Conservation (phyloP, 2,329 filamentous ascomycete species). For the Aspergillus sp. region DNA sequence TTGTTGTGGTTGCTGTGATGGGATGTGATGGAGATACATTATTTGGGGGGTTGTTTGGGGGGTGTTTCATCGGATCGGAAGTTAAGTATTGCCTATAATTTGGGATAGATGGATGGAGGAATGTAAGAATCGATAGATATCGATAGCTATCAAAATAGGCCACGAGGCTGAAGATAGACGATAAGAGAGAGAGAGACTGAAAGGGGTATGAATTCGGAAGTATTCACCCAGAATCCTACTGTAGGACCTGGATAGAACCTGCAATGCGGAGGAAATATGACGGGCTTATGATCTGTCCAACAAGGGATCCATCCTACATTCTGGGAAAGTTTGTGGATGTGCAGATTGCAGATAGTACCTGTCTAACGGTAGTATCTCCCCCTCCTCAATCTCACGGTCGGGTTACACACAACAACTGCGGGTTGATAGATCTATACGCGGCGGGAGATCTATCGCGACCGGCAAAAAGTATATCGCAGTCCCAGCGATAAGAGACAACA, state of each 20-base stretch:
- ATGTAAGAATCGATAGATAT: neutral
- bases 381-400: neutral
- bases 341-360: conserved; percentile 1
- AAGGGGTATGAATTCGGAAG: neutral
- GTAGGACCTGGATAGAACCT: no score
- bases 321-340: neutral
- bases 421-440: neutral
- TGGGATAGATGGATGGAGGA: neutral
- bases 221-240: neutral
- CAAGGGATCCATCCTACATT: neutral
- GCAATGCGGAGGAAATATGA: conserved; percentile 1
- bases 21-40: neutral
- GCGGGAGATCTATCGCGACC: neutral
- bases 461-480: neutral
- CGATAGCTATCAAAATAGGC: neutral
- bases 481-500: neutral
- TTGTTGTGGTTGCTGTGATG: neutral
- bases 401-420: neutral
- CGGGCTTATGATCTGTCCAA: neutral
- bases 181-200: neutral
- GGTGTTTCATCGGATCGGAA: neutral
- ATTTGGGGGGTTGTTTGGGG: neutral
- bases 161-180: conserved; percentile 3
- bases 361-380: neutral
- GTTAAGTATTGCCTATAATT: neutral